phyloP scores from a whole-genome alignment of 441 rosid species.

The Omphalea diandra region DNA sequence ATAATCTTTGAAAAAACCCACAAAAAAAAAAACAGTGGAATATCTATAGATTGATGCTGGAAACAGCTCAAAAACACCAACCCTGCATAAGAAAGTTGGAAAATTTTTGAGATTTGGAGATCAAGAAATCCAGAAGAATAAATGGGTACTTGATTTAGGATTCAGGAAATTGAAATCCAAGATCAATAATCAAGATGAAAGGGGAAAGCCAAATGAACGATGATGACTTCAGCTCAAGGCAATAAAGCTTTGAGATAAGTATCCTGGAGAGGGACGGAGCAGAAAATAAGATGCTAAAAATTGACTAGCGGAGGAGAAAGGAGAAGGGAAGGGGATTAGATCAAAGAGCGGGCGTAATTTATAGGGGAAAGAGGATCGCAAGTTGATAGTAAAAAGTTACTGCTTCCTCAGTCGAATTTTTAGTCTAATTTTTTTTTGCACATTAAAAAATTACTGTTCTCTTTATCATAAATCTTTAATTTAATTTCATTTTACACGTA shows the following conservation, averaged over 20 bases:
- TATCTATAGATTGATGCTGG: background rate
- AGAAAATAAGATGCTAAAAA: slow-evolving; percentile 9
- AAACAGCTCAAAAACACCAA: slow-evolving; percentile 14
- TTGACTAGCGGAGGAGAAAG: slow-evolving; percentile 8
- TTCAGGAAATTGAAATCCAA: slow-evolving; percentile 17
- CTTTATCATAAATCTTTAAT: no score
- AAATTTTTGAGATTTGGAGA: background rate
- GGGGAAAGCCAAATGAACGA: background rate
- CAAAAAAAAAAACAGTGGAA: background rate
- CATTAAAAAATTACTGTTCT: no score
- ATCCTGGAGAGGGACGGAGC: background rate
- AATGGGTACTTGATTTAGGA: slow-evolving; percentile 18
- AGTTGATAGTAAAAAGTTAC: slow-evolving; percentile 7
- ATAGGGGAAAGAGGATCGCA: slow-evolving; percentile 22
- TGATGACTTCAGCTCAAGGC: slow-evolving; percentile 24
- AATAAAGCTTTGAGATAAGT: background rate
- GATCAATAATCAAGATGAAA: background rate
- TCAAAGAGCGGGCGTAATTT: slow-evolving; percentile 10
- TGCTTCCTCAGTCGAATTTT: no score
- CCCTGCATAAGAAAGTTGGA: background rate
- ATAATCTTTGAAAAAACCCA: background rate
- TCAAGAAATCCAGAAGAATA: background rate
- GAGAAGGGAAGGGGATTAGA: slow-evolving; percentile 15
- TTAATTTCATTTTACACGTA: no score
- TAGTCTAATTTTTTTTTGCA: no score